Evolutionary conservation across 176 grass and related monocot genomes (phyloP).

Genomic region (Bromus sterilis): DNA sequence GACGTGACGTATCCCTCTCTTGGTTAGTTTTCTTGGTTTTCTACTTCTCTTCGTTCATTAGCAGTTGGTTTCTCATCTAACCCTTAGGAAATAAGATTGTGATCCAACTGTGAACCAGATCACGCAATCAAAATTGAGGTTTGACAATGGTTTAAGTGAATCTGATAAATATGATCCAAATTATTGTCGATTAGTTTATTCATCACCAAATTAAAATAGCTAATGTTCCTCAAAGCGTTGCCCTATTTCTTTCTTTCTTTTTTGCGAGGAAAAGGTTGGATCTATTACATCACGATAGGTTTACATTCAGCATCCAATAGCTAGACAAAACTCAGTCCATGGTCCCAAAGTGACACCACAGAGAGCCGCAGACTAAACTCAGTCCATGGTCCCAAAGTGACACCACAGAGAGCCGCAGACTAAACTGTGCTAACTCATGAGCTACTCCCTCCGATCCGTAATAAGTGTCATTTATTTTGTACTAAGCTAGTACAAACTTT

Average conservation of each 20-base stretch:
- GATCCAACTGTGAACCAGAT: neutral
- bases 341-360: neutral
- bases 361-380: neutral
- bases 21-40: neutral
- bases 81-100: neutral
- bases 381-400: neutral
- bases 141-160: neutral
- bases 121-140: neutral
- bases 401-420: neutral
- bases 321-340: neutral
- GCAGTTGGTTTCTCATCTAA: neutral
- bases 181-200: neutral
- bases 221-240: neutral
- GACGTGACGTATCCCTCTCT: neutral
- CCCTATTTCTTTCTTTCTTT: neutral
- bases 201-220: neutral
- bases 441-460: too few relatives aligned
- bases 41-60: neutral
- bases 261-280: neutral
- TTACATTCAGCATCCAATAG: neutral
- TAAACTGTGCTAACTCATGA: neutral
- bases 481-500: too few relatives aligned
- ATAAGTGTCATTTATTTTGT: too few relatives aligned
- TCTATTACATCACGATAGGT: neutral
- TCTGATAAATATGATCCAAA: neutral